Percentiles rank a stretch among this genome's conserved stretches.
Conservation (phyloP, 306 rosid species). For the Rosa rugosa region DNA sequence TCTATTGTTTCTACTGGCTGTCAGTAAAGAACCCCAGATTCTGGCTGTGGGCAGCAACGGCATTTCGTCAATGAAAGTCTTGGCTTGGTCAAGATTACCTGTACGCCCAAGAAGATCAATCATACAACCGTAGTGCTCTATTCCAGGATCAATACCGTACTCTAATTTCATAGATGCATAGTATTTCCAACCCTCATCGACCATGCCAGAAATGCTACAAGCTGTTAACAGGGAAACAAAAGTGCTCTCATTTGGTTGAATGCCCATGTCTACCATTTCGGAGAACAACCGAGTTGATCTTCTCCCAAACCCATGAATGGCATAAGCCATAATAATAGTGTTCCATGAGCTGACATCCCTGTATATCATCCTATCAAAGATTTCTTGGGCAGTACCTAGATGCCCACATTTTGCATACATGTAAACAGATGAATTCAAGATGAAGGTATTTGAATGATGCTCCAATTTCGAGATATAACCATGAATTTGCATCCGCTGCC, state of each 20-base stretch:
- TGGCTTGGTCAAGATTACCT: constrained; percentile 46
- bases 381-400: constrained; percentile 27
- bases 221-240: constrained; percentile 55
- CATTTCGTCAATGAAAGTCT: constrained; percentile 46
- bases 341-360: constrained; percentile 58
- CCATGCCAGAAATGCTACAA: constrained; percentile 56
- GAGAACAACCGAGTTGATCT: constrained; percentile 39
- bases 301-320: constrained; percentile 55
- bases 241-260: constrained; percentile 48
- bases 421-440: constrained; percentile 43
- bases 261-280: constrained; percentile 38
- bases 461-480: constrained; percentile 41
- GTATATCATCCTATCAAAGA: constrained; percentile 38
- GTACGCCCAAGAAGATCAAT: constrained; percentile 52
- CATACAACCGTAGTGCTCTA: constrained; percentile 64
- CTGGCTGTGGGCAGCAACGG: constrained; percentile 48
- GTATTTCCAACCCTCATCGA: constrained; percentile 46
- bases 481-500: constrained; percentile 56
- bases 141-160: constrained; percentile 45
- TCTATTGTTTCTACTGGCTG: constrained; percentile 50
- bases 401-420: constrained; percentile 59
- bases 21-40: constrained; percentile 62
- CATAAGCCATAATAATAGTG: constrained; percentile 56
- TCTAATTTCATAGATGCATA: constrained; percentile 44
- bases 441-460: constrained; percentile 37